Evolutionary conservation across 2,329 filamentous ascomycete genomes (phyloP).

Genomic region (Claviceps purpurea): DNA sequence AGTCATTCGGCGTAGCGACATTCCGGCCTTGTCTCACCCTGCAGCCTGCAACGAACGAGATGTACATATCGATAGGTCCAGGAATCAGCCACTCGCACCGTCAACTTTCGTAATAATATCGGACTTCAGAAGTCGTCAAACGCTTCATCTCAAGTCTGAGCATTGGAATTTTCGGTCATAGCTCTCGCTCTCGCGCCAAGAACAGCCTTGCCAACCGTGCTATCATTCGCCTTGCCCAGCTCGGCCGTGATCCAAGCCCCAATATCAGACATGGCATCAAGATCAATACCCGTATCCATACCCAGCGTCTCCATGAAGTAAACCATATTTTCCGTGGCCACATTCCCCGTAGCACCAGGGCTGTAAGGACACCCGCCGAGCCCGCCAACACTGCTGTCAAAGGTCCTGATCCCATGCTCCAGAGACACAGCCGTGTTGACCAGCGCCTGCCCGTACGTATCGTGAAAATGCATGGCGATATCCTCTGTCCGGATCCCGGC

Average conservation of each 20-base stretch:
- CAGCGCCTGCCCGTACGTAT: slow-evolving; percentile 77
- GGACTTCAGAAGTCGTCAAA: background rate
- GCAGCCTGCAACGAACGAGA: background rate
- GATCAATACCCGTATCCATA: slow-evolving; percentile 58
- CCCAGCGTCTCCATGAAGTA: slow-evolving; percentile 65
- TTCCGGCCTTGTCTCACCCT: background rate
- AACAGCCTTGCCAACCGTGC: slow-evolving; percentile 53
- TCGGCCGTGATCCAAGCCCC: slow-evolving; percentile 58
- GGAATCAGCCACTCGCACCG: too few species aligned
- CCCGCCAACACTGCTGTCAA: slow-evolving; percentile 69
- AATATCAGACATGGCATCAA: slow-evolving; percentile 52
- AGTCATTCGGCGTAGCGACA: background rate
- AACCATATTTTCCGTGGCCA: slow-evolving; percentile 72
- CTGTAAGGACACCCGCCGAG: slow-evolving; percentile 77
- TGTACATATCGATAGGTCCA: too few species aligned
- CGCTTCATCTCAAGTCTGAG: slow-evolving; percentile 6
- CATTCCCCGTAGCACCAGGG: slow-evolving; percentile 76
- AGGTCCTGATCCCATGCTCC: slow-evolving; percentile 63
- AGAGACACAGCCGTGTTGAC: slow-evolving; percentile 68
- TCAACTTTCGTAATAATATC: too few species aligned
- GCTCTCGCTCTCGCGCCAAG: slow-evolving; percentile 32
- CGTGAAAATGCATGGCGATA: slow-evolving; percentile 76
- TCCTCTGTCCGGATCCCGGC: slow-evolving; percentile 57
- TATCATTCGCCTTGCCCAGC: slow-evolving; percentile 49
- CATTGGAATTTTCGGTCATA: slow-evolving; percentile 13